Evolutionary conservation across 805 yeast species (phyloP).

Genomic region (Saccharomycopsis lassenensis): DNA sequence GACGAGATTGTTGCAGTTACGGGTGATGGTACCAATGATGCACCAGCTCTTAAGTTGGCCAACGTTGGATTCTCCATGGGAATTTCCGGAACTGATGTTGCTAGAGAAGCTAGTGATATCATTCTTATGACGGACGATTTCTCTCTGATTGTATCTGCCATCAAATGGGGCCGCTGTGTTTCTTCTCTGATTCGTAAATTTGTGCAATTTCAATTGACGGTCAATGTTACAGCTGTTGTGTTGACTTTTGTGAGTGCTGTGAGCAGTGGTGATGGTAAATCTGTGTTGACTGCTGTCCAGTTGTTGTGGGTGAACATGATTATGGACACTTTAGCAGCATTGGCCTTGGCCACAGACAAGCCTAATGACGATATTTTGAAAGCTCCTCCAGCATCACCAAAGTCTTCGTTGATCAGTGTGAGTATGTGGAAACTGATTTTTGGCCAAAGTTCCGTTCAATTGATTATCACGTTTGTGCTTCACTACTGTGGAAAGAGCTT

Average conservation of each 20-base stretch:
- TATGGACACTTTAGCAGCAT: constrained; percentile 97
- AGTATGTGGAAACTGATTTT: constrained; percentile 99
- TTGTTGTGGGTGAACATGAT: constrained; percentile 94
- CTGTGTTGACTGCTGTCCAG: constrained; percentile 95
- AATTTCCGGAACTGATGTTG: constrained; percentile 95
- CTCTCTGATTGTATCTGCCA: constrained; percentile 88
- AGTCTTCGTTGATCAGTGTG: constrained; percentile 66
- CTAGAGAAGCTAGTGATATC: constrained; percentile 93
- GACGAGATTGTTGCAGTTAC: constrained; percentile 98
- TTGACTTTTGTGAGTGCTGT: constrained; percentile 92
- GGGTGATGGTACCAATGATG: constrained; percentile 99
- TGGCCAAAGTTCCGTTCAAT: constrained; percentile 75
- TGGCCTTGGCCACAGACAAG: constrained; percentile 95
- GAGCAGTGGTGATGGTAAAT: constrained; percentile 61
- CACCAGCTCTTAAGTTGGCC: constrained; percentile 92
- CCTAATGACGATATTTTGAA: constrained; percentile 77
- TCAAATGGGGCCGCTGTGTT: constrained; percentile 98
- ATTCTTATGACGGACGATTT: constrained; percentile 92
- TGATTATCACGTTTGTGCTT: constrained; percentile 64
- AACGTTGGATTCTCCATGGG: constrained; percentile 99
- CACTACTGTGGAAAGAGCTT: constrained; percentile 68
- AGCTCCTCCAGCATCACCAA: constrained; percentile 76
- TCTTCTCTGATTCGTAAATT: constrained; percentile 90
- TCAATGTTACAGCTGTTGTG: constrained; percentile 91
- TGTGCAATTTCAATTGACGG: constrained; percentile 93